Percentiles rank a stretch among this genome's conserved stretches.
These are phyloP conservation scores for Nothopassalora personata DNA, from an alignment of 2,329 filamentous ascomycete species.

Conservation along the genomic window DNA sequence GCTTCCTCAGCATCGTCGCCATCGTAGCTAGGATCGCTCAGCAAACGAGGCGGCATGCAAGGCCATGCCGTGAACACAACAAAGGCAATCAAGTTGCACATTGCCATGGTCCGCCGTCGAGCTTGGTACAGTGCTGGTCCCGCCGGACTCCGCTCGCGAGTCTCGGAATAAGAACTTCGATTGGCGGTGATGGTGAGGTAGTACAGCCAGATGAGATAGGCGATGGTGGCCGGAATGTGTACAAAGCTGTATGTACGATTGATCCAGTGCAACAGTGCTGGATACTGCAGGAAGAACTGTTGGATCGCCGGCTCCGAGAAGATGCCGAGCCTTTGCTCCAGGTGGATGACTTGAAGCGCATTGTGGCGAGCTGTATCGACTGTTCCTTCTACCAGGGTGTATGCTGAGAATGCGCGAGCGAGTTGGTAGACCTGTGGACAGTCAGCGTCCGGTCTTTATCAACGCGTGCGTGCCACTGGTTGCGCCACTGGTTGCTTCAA, in stretches of 20 bases:
- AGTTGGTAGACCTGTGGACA: conserved; percentile 57
- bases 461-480: too few relatives aligned
- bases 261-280: conserved; percentile 59
- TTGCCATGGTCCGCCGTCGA: conserved; percentile 51
- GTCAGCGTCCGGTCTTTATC: conserved; percentile 32
- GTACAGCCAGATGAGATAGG: conserved; percentile 62
- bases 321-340: conserved; percentile 60
- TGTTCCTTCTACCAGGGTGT: conserved; percentile 63
- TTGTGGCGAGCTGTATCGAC: conserved; percentile 64
- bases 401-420: conserved; percentile 64
- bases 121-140: conserved; percentile 52
- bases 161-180: conserved; percentile 25
- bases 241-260: conserved; percentile 73
- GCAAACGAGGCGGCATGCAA: conserved; percentile 55
- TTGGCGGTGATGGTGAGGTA: conserved; percentile 63
- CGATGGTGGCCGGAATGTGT: conserved; percentile 70
- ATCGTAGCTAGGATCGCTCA: conserved; percentile 50
- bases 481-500: too few relatives aligned
- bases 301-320: conserved; percentile 63
- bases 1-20: conserved; percentile 54
- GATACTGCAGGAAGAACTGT: conserved; percentile 49
- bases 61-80: conserved; percentile 56
- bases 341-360: conserved; percentile 60
- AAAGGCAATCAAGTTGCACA: conserved; percentile 56
- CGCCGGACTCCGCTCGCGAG: conserved; percentile 37